Evolutionary conservation across 805 yeast genomes (phyloP), one percentile per base, ranked within the genome.

Genomic region (Maudiozyma barnettii): DNA sequence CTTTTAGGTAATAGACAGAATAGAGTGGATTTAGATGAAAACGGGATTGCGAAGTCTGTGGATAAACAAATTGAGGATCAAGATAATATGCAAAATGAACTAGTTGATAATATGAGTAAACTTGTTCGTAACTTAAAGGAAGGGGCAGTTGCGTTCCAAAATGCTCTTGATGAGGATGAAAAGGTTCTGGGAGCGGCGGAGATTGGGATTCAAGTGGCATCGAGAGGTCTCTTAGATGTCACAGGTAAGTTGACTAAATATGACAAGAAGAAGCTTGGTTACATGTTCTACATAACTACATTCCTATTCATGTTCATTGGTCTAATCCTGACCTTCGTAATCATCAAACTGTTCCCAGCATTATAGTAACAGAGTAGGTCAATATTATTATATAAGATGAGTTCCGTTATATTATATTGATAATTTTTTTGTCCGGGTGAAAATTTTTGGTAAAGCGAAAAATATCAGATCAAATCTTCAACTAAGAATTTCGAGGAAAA

Each of bases 151-250:
- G 72, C 70, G 2, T 71, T 71, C 49, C 68, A 67, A 49, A 61
- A 59, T 41, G 71, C 70, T 19, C 49, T 71, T 37, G 62, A 65
- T 18, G 66, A 69, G 43, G 74, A 69, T 48, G 54, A 63, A 37
- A 67, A 64, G 40, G 65, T 68, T 1, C 40, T 71, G 10, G 61
- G 64, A 19, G 73, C 74, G 5, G 72, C 74, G 1, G 73, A 69
- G 48, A 60, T 66, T 13, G 74, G 74, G 9, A 51, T 71, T 5
- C 68, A 67, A 38, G 65, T 63, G 1, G 69, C 74, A 2, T 62
- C 71, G 3, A 59, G 50, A 30, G 67, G 69, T 48, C 44, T 71
- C n/a, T 47, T 58, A 18, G 53, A 52, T 54, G 57, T 58, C 37
- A 67, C 61, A 44, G 65, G 56, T 19, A 66, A 54, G 51, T 55